Evolutionary conservation across 2,329 filamentous ascomycete species (phyloP).

Genomic region (Fusarium humuli): DNA sequence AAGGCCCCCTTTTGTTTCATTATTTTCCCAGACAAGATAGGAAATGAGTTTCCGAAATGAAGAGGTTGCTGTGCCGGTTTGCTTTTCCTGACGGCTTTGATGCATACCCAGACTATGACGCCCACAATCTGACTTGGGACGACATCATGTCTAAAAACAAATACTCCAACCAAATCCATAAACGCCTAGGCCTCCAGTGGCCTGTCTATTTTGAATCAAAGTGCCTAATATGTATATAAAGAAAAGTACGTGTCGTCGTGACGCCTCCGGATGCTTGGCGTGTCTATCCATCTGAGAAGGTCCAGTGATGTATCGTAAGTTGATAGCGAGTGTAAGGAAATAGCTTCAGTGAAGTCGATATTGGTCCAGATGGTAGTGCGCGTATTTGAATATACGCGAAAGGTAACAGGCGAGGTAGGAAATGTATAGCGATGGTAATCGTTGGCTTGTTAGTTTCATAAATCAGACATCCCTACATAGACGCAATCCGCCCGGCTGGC

Average conservation of each 20-base stretch:
- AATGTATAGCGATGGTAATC: slow-evolving; percentile 15
- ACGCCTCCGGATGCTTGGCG: slow-evolving; percentile 30
- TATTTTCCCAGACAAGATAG: neutral
- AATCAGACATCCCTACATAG: slow-evolving; percentile 53
- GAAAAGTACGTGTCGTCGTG: slow-evolving; percentile 40
- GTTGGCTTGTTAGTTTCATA: slow-evolving; percentile 17
- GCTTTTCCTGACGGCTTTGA: neutral
- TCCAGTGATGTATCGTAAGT: slow-evolving; percentile 26
- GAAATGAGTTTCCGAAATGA: slow-evolving; percentile 4
- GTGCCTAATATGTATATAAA: slow-evolving; percentile 24
- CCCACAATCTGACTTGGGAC: neutral
- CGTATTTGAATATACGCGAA: slow-evolving; percentile 1
- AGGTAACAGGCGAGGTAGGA: slow-evolving; percentile 11
- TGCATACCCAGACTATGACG: neutral
- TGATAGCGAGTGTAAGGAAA: slow-evolving; percentile 23
- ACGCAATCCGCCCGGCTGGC: slow-evolving; percentile 55
- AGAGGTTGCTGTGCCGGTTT: neutral
- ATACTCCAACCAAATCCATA: neutral
- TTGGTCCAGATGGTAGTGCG: slow-evolving; percentile 13
- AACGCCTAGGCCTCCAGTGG: slow-evolving; percentile 31
- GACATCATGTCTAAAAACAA: slow-evolving; percentile 15
- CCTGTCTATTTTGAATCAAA: slow-evolving; percentile 34
- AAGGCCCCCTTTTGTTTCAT: neutral
- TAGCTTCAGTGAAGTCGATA: neutral
- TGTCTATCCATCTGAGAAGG: slow-evolving; percentile 30